These are phyloP conservation scores for Emergomyces pasteurianus DNA, from an alignment of 2,329 filamentous ascomycete species.

Conservation along the genomic window DNA sequence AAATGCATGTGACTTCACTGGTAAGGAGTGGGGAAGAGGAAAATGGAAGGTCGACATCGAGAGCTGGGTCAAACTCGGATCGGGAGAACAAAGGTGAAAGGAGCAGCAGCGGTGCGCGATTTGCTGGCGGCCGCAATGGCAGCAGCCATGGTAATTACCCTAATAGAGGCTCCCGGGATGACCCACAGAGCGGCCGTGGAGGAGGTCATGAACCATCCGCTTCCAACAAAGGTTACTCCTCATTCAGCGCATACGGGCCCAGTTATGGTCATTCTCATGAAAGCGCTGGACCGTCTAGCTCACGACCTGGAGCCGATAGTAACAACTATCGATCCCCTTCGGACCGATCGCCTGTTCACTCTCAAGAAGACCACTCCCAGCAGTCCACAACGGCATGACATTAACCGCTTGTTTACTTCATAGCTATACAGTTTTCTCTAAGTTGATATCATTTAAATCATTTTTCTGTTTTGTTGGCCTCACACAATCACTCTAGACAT, in stretches of 20 bases:
- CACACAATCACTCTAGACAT: background rate
- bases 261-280: background rate
- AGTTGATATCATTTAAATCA: background rate
- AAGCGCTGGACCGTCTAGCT: background rate
- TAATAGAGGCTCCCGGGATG: background rate
- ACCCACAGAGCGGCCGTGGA: background rate
- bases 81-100: background rate
- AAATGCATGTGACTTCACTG: constrained; percentile 3
- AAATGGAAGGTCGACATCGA: background rate
- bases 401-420: background rate
- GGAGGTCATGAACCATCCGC: background rate
- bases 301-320: background rate
- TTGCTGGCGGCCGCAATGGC: background rate
- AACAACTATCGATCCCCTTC: background rate
- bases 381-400: background rate
- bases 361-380: background rate
- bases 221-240: background rate
- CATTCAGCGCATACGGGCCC: background rate
- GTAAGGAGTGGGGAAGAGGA: background rate
- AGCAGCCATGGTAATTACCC: background rate
- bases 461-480: background rate
- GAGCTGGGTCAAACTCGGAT: background rate
- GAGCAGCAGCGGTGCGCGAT: background rate
- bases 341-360: background rate
- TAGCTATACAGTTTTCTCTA: background rate